These are phyloP conservation scores for Trametes pubescens DNA, from an alignment of 1,284 basidiomycete genomes.

Conservation along the genomic window DNA sequence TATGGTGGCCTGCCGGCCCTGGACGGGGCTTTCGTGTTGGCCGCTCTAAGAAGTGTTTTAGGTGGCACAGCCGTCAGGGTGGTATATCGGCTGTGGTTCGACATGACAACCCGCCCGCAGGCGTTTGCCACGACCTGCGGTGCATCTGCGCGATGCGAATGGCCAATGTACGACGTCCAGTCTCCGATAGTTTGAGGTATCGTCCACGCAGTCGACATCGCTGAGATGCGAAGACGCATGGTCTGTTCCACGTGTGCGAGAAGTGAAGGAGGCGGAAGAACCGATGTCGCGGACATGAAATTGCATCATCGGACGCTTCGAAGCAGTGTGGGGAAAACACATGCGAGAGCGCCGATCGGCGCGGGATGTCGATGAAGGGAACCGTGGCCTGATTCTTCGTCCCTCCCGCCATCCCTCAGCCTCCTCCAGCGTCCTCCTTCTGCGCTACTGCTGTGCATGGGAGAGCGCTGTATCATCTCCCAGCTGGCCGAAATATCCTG, in stretches of 20 bases:
- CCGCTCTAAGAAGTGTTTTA: neutral
- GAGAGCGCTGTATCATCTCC: neutral
- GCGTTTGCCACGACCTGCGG: neutral
- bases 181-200: neutral
- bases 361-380: conserved; percentile 20
- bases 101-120: neutral
- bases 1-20: neutral
- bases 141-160: neutral
- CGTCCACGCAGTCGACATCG: neutral
- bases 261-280: neutral
- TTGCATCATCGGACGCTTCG: neutral
- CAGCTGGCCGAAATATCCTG: neutral
- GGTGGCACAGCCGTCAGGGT: neutral
- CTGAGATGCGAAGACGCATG: neutral
- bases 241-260: neutral
- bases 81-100: conserved; percentile 3
- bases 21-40: neutral
- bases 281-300: neutral
- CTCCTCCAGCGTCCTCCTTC: neutral
- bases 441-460: conserved; percentile 3
- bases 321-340: conserved; percentile 30
- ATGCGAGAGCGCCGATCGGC: conserved; percentile 20
- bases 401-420: neutral
- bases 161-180: neutral
- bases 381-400: conserved; percentile 12